These are phyloP conservation scores for Exophiala sideris DNA, from an alignment of 2,329 filamentous ascomycete species.

Conservation along the genomic window DNA sequence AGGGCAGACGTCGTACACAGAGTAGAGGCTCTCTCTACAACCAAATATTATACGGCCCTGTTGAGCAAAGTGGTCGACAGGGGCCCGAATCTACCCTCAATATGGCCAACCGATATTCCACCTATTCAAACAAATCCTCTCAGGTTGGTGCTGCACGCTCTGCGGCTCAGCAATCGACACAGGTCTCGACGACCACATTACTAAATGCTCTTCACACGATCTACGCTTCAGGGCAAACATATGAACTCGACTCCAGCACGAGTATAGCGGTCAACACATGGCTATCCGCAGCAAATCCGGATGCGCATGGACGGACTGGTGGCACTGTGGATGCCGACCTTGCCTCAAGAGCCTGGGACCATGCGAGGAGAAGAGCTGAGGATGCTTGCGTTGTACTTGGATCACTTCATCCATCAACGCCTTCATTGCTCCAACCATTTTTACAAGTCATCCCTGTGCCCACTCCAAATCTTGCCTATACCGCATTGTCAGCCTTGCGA, in stretches of 20 bases:
- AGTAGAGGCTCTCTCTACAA: background rate
- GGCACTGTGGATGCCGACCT: conserved; percentile 78
- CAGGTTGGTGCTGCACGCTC: conserved; percentile 54
- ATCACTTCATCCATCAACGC: conserved; percentile 82
- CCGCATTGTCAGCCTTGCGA: conserved; percentile 73
- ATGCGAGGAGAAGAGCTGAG: conserved; percentile 88
- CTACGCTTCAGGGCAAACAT: conserved; percentile 78
- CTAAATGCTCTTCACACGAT: conserved; percentile 89
- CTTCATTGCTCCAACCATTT: conserved; percentile 79
- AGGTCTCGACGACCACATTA: conserved; percentile 88
- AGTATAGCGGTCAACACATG: conserved; percentile 94
- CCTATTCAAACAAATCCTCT: conserved; percentile 60
- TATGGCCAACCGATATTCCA: conserved; percentile 61
- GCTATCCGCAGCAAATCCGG: conserved; percentile 73
- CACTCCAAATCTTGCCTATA: conserved; percentile 71
- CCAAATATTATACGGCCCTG: conserved; percentile 14
- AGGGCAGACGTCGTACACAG: background rate
- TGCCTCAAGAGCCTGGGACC: conserved; percentile 86
- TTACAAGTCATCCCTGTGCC: conserved; percentile 75
- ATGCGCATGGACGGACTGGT: conserved; percentile 65
- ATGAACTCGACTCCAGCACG: conserved; percentile 81
- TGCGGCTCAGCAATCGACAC: conserved; percentile 65
- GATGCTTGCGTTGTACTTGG: conserved; percentile 90
- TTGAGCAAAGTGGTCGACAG: conserved; percentile 20
- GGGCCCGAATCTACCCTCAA: conserved; percentile 13